phyloP scores from a whole-genome alignment of 495 filamentous ascomycete genomes.

The Platismatia glauca region DNA sequence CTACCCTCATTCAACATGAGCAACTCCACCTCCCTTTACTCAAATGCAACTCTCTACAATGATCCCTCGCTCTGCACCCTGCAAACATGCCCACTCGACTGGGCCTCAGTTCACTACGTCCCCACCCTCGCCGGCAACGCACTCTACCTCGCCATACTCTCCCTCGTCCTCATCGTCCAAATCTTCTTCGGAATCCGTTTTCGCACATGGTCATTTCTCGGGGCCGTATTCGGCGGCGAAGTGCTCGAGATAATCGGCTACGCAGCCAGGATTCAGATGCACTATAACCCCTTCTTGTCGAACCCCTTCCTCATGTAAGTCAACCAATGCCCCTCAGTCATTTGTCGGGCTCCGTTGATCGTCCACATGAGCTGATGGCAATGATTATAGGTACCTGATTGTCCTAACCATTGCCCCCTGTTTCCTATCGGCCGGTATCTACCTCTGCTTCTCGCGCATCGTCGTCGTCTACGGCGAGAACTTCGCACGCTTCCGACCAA shows the following conservation, averaged over 20 bases:
- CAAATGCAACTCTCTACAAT: too few species aligned
- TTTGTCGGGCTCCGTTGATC: too few species aligned
- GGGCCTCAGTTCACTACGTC: constrained; percentile 20
- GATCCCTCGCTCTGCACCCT: too few species aligned
- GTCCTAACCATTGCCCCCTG: constrained; percentile 57
- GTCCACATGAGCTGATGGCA: too few species aligned
- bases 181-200: constrained; percentile 21
- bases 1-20: too few species aligned
- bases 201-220: too few species aligned
- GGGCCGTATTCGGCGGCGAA: too few species aligned
- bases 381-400: constrained; percentile 32
- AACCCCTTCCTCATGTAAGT: constrained; percentile 3
- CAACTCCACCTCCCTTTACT: too few species aligned
- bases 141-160: constrained; percentile 27
- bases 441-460: constrained; percentile 53
- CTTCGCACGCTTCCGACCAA: constrained; percentile 51
- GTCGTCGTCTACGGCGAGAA: constrained; percentile 51
- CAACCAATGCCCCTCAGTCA: background rate
- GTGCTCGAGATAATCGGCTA: background rate
- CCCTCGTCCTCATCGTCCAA: constrained; percentile 21
- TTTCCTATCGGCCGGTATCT: constrained; percentile 56
- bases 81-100: too few species aligned
- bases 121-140: constrained; percentile 31
- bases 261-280: background rate
- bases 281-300: background rate